These are phyloP conservation scores for Chenopodium album DNA, from an alignment of 148 eudicot species.

Conservation along the genomic window DNA sequence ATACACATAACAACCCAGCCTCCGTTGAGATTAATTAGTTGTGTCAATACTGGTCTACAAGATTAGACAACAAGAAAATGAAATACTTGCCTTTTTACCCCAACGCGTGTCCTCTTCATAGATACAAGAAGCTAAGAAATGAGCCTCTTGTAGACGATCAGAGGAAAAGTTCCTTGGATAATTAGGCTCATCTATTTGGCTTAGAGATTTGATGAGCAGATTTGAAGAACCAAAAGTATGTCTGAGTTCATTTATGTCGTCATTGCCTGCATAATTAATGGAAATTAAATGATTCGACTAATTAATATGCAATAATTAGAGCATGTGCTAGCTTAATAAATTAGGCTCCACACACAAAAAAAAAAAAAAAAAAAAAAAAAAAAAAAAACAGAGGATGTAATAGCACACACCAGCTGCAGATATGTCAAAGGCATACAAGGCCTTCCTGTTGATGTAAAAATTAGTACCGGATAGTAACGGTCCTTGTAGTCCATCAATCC, in stretches of 20 bases:
- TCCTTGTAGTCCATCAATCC: constrained; percentile 62
- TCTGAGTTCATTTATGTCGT: constrained; percentile 29
- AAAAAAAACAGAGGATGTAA: too few relatives aligned
- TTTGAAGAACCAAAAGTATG: constrained; percentile 44
- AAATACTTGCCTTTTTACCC: constrained; percentile 62
- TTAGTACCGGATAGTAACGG: constrained; percentile 54
- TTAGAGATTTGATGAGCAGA: constrained; percentile 43
- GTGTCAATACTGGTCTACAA: background rate
- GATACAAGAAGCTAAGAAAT: constrained; percentile 47
- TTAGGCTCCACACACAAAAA: too few relatives aligned
- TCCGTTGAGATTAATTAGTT: background rate
- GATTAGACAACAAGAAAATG: background rate
- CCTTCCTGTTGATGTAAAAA: constrained; percentile 55
- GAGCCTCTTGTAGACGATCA: constrained; percentile 32
- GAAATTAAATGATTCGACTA: background rate
- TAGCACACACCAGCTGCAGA: constrained; percentile 3
- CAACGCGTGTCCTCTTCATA: constrained; percentile 60
- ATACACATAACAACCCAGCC: background rate
- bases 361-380: background rate
- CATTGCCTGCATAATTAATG: constrained; percentile 30
- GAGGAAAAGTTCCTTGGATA: background rate
- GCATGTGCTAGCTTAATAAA: background rate
- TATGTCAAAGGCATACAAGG: constrained; percentile 39
- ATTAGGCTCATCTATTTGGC: constrained; percentile 1
- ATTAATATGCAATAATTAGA: background rate